Base-by-base conservation (phyloP, 805 yeast genomes). In the Wickerhamomyces sydowiorum region DNA sequence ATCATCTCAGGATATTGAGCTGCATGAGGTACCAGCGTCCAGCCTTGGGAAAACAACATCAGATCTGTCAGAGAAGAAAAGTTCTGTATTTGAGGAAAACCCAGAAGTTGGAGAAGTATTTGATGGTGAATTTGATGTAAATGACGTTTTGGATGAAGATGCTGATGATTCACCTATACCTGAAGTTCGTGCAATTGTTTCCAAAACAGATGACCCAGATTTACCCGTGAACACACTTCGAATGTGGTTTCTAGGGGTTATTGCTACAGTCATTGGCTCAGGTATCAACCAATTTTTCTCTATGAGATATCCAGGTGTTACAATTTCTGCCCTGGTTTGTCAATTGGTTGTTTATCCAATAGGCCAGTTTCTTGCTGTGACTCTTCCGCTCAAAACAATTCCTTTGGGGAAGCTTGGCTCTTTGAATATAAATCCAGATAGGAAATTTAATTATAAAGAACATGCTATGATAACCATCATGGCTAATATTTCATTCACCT, bases 361-460 rank as follows among this genome's bases (percentile, higher is more conserved):
- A 27, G 83, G 83, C 52, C 59, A 58, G 40, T 49, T 60, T 5
- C 62, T 76, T 64, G 70, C 57, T 51, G 41, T 44, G 50, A 37
- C 25, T 30, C 23, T 48, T 7, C 41, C 51, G 45, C 23, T 22
- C 50, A 3, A 10, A 7, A n/a, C 43, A 64, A 33, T 72, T 71
- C 4, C 48, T 60, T 24, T 44, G 46, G 46, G 41, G 34, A 2
- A 42, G 65, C 1, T 48, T 53, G 15, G 66, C 18, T 24, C 17
- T 65, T 21, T 64, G 15, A 49, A 43, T 3, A 59, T 79, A 37
- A 82, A 81, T 60, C 84, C 85, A 0, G 79, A 81, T n/a, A 28
- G 30, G 9, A 72, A 78, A 53, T 61, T 80, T 66, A 77, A 76
- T 52, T 57, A 74, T 51, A 81, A 82, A 53, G 88, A 82, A 57